Base-by-base conservation (phyloP, 768 basidiomycete genomes). In the Trametes punicea region DNA sequence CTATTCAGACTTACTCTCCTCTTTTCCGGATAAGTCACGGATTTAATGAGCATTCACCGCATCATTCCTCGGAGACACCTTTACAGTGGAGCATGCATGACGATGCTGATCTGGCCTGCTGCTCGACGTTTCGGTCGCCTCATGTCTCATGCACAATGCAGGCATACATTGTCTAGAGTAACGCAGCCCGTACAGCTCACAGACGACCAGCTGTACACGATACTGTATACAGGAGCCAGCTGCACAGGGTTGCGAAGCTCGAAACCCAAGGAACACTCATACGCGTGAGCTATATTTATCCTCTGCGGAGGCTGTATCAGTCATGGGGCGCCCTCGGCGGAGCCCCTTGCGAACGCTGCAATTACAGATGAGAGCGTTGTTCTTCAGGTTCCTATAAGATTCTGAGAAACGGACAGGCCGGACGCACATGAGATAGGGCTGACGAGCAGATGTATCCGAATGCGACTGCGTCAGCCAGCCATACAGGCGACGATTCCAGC, bases 191-290 rank as follows among this genome's bases (percentile, higher is more conserved):
- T 2, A 38, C 5, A n/a, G 20, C 15, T 38, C 10, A 15, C 15
- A 38, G 16, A 13, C 8, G 15, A 2, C 18, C 5, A 38, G 36
- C 36, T 9, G 15, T 18, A 38, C 15, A 38, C n/a, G n/a, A n/a
- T n/a, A 38, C 9, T n/a, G 40, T 9, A 6, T 11, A 23, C 40
- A 41, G 31, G 31, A 31, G 9, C 13, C 34, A n/a, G 25, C 4
- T 44, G 21, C 23, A n/a, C 36, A 44, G 25, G 23, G 9, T 2
- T 44, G 9, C 23, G 26, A 21, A 44, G 25, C 21, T 4, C 46
- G 46, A 47, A 47, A 33, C 30, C 46, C 46, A 47, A 33, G 30
- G 46, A 46, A 47, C 46, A 16, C 46, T n/a, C 27, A 34, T 33
- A 7, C n/a, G 20, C 9, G 18, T 3, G 30, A 23, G 30, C 46